Conservation (phyloP, 768 basidiomycete species). For the Collybia mongolica region DNA sequence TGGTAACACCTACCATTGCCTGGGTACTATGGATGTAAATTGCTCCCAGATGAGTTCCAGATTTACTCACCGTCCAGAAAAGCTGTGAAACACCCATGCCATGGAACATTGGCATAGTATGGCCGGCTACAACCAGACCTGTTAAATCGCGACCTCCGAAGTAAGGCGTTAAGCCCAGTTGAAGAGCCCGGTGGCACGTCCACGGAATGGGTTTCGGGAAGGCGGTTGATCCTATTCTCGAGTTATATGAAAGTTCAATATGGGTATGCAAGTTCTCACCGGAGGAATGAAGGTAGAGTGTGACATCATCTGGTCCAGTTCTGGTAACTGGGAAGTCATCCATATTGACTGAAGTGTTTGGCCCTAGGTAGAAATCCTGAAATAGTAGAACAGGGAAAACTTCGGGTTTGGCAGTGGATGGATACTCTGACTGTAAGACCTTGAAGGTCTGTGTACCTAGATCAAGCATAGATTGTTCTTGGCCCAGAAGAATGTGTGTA, state of each 20-base stretch:
- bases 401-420: conserved; percentile 2
- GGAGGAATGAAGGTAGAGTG: not conserved
- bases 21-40: conserved; percentile 22
- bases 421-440: conserved; percentile 9
- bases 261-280: too few relatives aligned
- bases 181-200: conserved; percentile 7
- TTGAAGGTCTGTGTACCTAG: conserved; percentile 14
- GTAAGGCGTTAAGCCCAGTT: conserved; percentile 12
- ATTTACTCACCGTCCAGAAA: conserved; percentile 5
- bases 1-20: conserved; percentile 21
- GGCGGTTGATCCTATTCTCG: conserved; percentile 14
- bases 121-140: conserved; percentile 17
- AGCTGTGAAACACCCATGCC: conserved; percentile 27
- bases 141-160: conserved; percentile 25
- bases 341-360: not conserved
- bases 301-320: not conserved
- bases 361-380: conserved; percentile 11
- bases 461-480: conserved; percentile 18
- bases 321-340: not conserved
- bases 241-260: too few relatives aligned
- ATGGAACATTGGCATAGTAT: conserved; percentile 30
- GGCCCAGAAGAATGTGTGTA: conserved; percentile 22
- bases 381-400: conserved; percentile 16
- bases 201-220: conserved; percentile 21
- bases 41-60: not conserved